These are phyloP conservation scores for Isatis tinctoria DNA, from an alignment of 345 rosid genomes.

Conservation along the genomic window DNA sequence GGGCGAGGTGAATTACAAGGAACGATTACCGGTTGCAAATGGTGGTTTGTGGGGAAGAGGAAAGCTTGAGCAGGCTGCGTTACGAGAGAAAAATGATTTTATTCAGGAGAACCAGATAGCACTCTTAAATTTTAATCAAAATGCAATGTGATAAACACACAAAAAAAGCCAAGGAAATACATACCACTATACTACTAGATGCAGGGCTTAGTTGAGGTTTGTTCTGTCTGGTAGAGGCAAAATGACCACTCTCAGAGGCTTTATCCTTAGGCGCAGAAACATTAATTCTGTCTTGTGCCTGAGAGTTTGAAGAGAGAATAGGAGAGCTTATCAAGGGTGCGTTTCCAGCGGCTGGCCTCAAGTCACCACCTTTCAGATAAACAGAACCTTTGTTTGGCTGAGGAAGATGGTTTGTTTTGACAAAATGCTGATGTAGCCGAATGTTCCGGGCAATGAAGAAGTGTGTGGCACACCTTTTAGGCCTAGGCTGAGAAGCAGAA, in stretches of 20 bases:
- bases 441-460: constrained; percentile 51
- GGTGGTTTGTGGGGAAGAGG: constrained; percentile 44
- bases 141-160: neutral
- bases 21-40: constrained; percentile 27
- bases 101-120: neutral
- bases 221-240: constrained; percentile 25
- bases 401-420: constrained; percentile 40
- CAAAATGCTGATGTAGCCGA: constrained; percentile 45
- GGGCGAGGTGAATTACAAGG: constrained; percentile 32
- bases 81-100: neutral
- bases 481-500: constrained; percentile 41
- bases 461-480: constrained; percentile 57
- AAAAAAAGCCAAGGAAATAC: neutral
- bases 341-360: constrained; percentile 35
- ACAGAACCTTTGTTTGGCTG: constrained; percentile 35
- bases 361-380: constrained; percentile 21
- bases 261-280: constrained; percentile 30
- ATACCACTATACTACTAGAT: constrained; percentile 45
- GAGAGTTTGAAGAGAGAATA: constrained; percentile 28
- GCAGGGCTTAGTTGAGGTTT: constrained; percentile 36
- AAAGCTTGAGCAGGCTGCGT: constrained; percentile 50
- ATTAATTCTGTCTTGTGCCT: constrained; percentile 33
- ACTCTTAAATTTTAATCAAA: neutral
- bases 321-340: constrained; percentile 30
- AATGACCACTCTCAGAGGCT: constrained; percentile 32